Percentiles rank a stretch among this genome's conserved stretches.
These are phyloP conservation scores for Delitschia confertaspora DNA, from an alignment of 495 filamentous ascomycete species.

Conservation along the genomic window DNA sequence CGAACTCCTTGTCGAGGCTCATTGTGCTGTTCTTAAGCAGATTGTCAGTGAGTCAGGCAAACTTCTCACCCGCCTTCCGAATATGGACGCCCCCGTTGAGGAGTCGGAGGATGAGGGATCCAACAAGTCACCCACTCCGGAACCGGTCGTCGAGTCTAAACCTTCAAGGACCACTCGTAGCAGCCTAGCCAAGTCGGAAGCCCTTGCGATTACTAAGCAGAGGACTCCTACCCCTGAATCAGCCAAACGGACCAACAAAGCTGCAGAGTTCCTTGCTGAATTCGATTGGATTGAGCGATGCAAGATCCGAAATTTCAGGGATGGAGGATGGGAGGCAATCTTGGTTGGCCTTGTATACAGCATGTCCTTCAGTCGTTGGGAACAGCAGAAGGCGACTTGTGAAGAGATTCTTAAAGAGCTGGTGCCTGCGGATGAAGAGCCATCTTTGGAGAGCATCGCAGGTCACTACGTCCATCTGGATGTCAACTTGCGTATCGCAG, in stretches of 20 bases:
- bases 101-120: constrained; percentile 38
- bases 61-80: constrained; percentile 67
- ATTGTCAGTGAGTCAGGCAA: constrained; percentile 75
- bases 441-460: constrained; percentile 59
- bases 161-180: constrained; percentile 64
- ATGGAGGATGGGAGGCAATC: constrained; percentile 87
- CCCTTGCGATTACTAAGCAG: constrained; percentile 38
- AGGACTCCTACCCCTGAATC: constrained; percentile 26
- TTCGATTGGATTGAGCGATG: constrained; percentile 80
- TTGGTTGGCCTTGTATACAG: constrained; percentile 80
- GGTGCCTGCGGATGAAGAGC: constrained; percentile 63
- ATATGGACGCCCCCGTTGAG: constrained; percentile 55
- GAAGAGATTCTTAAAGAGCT: constrained; percentile 71
- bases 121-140: constrained; percentile 35
- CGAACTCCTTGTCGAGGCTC: constrained; percentile 80
- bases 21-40: constrained; percentile 83
- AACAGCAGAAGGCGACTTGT: constrained; percentile 59
- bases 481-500: constrained; percentile 70
- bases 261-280: constrained; percentile 63
- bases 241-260: constrained; percentile 42
- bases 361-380: constrained; percentile 66
- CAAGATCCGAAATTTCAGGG: constrained; percentile 72
- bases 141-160: constrained; percentile 44
- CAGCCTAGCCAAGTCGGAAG: constrained; percentile 73
- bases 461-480: constrained; percentile 64